Conservation (phyloP, 805 yeast genomes). For the Sugiyamaella boreocaroliniensis region DNA sequence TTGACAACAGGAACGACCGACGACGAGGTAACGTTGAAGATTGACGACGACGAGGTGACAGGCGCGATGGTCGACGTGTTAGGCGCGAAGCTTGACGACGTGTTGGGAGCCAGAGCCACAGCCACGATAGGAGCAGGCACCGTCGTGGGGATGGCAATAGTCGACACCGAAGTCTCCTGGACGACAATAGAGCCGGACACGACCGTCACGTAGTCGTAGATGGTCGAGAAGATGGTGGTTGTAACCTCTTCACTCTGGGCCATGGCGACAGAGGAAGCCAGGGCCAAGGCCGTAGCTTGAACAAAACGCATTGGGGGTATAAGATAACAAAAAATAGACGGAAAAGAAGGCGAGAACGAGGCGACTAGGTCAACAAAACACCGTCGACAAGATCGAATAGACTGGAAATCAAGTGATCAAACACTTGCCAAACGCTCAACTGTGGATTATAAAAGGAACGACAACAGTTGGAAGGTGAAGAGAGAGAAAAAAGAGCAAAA, state of each 20-base stretch:
- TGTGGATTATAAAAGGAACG: neutral
- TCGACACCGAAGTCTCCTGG: constrained; percentile 10
- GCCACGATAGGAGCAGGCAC: constrained; percentile 15
- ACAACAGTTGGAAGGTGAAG: neutral
- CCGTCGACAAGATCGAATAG: neutral
- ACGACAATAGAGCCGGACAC: constrained; percentile 13
- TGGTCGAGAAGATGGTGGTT: constrained; percentile 20
- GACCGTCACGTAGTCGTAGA: constrained; percentile 21
- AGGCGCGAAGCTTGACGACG: neutral
- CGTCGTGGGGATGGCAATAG: constrained; percentile 13
- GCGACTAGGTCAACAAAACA: neutral
- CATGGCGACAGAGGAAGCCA: neutral
- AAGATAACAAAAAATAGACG: neutral
- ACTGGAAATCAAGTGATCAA: neutral
- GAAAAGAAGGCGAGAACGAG: neutral
- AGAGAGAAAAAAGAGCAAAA: neutral
- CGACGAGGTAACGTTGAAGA: neutral
- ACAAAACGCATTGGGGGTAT: constrained; percentile 1
- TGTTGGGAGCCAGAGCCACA: constrained; percentile 10
- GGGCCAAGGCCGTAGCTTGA: neutral
- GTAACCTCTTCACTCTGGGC: constrained; percentile 12
- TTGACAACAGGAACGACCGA: neutral
- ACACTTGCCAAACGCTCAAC: neutral
- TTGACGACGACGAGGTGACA: neutral
- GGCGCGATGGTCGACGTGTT: constrained; percentile 1